Evolutionary conservation across 1,284 basidiomycete species (phyloP).

Genomic region (Agroathelia rolfsii): DNA sequence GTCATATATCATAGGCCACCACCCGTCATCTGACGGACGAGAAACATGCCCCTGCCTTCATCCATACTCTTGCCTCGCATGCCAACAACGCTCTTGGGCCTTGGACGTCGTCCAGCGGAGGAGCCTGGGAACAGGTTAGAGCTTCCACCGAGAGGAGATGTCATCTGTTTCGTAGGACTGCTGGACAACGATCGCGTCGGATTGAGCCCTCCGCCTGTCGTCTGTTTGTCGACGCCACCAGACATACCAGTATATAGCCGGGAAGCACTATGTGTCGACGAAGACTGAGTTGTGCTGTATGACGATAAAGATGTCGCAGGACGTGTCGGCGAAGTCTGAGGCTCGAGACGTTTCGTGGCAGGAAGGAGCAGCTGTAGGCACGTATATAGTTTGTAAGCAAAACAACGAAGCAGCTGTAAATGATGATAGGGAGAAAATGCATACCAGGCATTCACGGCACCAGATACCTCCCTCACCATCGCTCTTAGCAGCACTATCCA

Average conservation of each 20-base stretch:
- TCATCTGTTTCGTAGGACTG: constrained; percentile 53
- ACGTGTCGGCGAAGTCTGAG: constrained; percentile 39
- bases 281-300: constrained; percentile 47
- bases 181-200: constrained; percentile 39
- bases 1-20: constrained; percentile 15
- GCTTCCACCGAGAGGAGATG: constrained; percentile 3
- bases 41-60: constrained; percentile 55
- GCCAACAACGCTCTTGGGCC: constrained; percentile 58
- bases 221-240: constrained; percentile 38
- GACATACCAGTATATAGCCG: constrained; percentile 63
- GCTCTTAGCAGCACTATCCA: constrained; percentile 74
- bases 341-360: constrained; percentile 31
- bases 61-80: constrained; percentile 49
- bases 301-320: constrained; percentile 30
- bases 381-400: constrained; percentile 8
- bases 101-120: constrained; percentile 30
- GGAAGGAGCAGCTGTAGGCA: constrained; percentile 54
- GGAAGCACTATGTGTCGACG: constrained; percentile 62
- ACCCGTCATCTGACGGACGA: constrained; percentile 65
- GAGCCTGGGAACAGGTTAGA: constrained; percentile 8
- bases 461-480: constrained; percentile 62
- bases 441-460: constrained; percentile 75
- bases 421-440: constrained; percentile 15
- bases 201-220: constrained; percentile 57
- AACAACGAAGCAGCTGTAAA: constrained; percentile 8